Conservation (phyloP, 2,329 filamentous ascomycete genomes). For the Penicillium sp. region DNA sequence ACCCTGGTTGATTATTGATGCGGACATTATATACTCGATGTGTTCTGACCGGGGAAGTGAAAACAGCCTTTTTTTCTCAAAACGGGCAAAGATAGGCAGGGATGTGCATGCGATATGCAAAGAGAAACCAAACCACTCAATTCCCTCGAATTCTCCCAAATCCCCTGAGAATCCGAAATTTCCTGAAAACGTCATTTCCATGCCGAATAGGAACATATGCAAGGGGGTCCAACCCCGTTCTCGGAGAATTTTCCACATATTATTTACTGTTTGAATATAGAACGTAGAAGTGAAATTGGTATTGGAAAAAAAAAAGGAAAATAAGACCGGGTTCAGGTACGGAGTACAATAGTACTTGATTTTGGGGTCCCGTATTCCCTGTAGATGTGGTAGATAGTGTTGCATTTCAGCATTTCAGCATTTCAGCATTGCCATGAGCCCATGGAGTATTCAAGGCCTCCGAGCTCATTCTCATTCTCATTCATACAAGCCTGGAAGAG, state of each 20-base stretch:
- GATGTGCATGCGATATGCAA: not conserved
- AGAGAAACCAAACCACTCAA: not conserved
- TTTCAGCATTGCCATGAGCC: not conserved
- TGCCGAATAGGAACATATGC: not conserved
- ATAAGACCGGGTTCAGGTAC: not conserved
- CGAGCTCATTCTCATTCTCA: not conserved
- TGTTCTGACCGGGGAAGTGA: not conserved
- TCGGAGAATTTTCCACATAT: not conserved
- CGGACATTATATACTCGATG: not conserved
- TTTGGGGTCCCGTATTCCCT: slow-evolving; percentile 1
- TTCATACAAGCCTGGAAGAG: not conserved
- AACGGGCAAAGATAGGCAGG: not conserved
- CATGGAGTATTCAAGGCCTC: not conserved
- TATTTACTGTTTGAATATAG: slow-evolving; percentile 1
- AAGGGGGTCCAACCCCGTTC: not conserved
- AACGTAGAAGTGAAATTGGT: slow-evolving; percentile 11
- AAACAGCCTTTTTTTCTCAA: not conserved
- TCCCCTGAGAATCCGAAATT: not conserved
- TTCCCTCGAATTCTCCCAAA: too few relatives aligned
- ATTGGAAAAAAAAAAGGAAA: slow-evolving; percentile 9
- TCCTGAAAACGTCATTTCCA: not conserved
- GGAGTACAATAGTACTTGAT: not conserved
- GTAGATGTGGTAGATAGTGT: not conserved
- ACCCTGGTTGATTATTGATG: not conserved
- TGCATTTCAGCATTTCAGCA: not conserved